Base-by-base conservation (phyloP, 179 eudicot genomes). In the Nepenthes alata region DNA sequence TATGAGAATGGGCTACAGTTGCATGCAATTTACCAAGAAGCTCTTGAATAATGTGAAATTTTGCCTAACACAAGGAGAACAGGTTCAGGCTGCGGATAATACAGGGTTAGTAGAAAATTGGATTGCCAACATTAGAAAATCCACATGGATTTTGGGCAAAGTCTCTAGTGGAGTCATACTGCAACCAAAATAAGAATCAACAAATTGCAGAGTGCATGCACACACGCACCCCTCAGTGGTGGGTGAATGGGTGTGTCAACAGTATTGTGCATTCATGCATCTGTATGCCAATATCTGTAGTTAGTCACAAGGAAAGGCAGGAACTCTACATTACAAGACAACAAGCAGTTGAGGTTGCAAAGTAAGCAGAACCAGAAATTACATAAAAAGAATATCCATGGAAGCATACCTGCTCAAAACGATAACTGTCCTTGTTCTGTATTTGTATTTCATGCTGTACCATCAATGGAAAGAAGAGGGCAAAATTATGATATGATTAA, bases 41-140 rank as follows among this genome's bases (percentile, higher is more conserved):
- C 73, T 94, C 99, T 83, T 94, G 96, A 66, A 87, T 77, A 55
- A 90, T 81, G 72, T 94, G 99, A 62, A 94, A 84, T 75, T 87
- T 94, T 37, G 97, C 99, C 99, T 94, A 79, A 15, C 35, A 55
- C 2, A 36, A 55, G 14, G 7, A 55, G 37, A 55, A 11, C 9
- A 55, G 55, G 55, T 52, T 5, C 14, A 52, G 55, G 2, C 2
- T 5, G n/a, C n/a, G n/a, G 11, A 52, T 52, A 52, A 52, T 2
- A 2, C 5, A 2, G 55, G 45, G 45, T 4, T 7, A 41, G 45
- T 4, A 2, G 8, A 7, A 7, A 41, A 7, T 4, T 4, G 45
- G 45, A 41, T 41, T 41, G 25, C 45, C 45, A 7, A 41, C 8
- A 7, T 41, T 41, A 4, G 45, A 41, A 41, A 41, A 4, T 41